Percentiles rank a stretch among this genome's conserved stretches.
phyloP scores from a whole-genome alignment of 768 basidiomycete species.

The Paxillus involutus region DNA sequence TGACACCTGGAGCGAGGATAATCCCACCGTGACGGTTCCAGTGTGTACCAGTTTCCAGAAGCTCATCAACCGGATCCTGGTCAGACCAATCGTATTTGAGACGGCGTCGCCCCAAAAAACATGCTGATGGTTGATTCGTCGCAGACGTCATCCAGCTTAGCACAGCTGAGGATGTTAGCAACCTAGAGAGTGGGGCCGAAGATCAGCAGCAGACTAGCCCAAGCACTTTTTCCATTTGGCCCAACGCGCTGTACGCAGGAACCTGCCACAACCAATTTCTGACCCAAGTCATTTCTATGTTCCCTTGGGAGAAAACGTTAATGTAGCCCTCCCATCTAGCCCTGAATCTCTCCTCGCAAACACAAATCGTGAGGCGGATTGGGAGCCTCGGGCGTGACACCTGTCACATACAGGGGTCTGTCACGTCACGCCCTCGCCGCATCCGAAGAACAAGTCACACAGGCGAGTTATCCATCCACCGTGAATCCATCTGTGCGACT shows the following conservation, averaged over 20 bases:
- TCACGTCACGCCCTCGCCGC: conserved; percentile 23
- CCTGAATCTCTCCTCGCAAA: neutral
- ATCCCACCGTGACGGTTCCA: too few relatives aligned
- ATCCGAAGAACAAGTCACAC: neutral
- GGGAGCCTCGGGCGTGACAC: conserved; percentile 17
- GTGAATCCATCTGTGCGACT: conserved; percentile 23
- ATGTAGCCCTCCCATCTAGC: neutral
- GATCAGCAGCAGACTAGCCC: too few relatives aligned
- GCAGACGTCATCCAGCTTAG: too few relatives aligned
- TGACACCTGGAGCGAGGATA: neutral
- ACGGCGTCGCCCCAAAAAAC: conserved; percentile 6
- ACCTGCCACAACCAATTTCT: too few relatives aligned
- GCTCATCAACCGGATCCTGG: neutral
- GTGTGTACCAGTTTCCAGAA: neutral
- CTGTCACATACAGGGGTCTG: conserved; percentile 28
- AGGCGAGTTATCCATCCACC: conserved; percentile 34
- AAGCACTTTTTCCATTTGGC: too few relatives aligned
- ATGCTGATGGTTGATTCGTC: neutral
- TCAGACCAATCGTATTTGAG: conserved; percentile 13
- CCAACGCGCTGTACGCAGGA: too few relatives aligned
- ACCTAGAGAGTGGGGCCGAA: too few relatives aligned
- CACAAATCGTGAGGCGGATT: conserved; percentile 4
- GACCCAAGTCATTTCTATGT: too few relatives aligned
- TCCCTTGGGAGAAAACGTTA: too few relatives aligned
- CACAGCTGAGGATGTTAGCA: too few relatives aligned